phyloP scores from a whole-genome alignment of 2,329 filamentous ascomycete species.

The Alternaria consortialis region DNA sequence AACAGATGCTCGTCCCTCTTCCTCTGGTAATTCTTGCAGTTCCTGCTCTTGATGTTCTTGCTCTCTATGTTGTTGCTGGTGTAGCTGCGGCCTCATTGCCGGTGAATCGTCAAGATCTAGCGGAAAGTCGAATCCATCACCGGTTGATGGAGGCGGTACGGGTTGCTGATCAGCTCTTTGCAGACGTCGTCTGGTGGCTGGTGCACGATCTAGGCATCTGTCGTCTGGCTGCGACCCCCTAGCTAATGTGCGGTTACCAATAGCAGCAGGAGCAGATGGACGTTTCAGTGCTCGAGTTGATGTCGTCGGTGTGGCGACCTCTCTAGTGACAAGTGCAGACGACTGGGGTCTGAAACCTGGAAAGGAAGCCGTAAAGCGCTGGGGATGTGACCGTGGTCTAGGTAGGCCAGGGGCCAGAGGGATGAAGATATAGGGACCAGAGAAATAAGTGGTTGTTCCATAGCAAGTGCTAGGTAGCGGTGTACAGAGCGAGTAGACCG shows the following conservation, averaged over 20 bases:
- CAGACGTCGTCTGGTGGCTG: not conserved
- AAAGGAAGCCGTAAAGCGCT: not conserved
- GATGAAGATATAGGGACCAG: not conserved
- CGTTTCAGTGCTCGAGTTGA: not conserved
- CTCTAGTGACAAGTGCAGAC: not conserved
- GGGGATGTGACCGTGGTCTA: not conserved
- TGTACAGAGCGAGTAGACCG: not conserved
- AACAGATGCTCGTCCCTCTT: not conserved
- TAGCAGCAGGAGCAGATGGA: not conserved
- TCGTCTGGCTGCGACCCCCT: not conserved
- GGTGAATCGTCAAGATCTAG: not conserved
- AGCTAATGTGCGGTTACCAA: not conserved
- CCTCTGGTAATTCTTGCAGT: no score
- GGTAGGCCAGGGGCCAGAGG: not conserved
- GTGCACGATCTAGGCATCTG: not conserved
- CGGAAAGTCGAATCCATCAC: no score
- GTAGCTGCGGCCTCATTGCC: not conserved
- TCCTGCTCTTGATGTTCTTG: not conserved
- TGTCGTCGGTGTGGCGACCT: not conserved
- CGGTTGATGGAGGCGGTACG: no score
- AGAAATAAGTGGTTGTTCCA: not conserved
- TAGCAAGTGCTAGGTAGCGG: not conserved
- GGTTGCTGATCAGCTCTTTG: no score
- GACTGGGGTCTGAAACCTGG: not conserved
- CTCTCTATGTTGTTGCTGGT: not conserved